A percentile compares a stretch with the other conserved stretches of the same genome.
Conservation (phyloP, 306 rosid genomes). For the Citrullus mucosospermus region DNA sequence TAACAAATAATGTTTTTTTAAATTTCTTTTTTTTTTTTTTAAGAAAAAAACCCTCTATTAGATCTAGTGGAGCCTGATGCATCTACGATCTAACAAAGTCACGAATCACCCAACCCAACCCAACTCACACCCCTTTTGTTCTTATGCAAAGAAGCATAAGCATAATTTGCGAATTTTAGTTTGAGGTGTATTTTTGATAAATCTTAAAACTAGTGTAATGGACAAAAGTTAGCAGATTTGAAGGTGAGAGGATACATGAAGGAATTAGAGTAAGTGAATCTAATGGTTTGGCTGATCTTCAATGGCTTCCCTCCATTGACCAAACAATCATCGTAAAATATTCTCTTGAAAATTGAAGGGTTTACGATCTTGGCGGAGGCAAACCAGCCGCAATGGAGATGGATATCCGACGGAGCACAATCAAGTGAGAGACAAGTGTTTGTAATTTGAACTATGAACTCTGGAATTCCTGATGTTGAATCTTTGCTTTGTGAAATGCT, state of each 20-base stretch:
- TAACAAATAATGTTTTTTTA: too few species aligned
- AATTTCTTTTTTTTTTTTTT: too few species aligned
- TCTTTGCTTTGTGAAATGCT: constrained; percentile 48
- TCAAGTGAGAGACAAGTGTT: constrained; percentile 45
- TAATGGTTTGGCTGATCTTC: constrained; percentile 24
- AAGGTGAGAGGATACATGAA: constrained; percentile 47
- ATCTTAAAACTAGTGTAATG: not conserved
- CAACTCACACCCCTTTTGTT: too few species aligned
- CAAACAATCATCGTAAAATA: constrained; percentile 52
- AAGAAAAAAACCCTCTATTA: too few species aligned
- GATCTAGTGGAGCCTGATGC: too few species aligned
- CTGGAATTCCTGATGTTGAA: constrained; percentile 44
- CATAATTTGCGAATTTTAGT: too few species aligned
- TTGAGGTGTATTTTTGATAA: too few species aligned
- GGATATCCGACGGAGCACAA: constrained; percentile 44
- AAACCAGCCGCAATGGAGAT: constrained; percentile 68
- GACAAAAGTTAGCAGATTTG: constrained; percentile 49
- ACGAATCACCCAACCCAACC: too few species aligned
- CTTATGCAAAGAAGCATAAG: too few species aligned
- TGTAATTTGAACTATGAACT: constrained; percentile 42
- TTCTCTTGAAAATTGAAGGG: constrained; percentile 46
- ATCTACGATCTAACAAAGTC: too few species aligned
- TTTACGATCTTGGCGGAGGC: constrained; percentile 49
- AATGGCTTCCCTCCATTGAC: constrained; percentile 49
- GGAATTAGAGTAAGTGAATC: constrained; percentile 54